Evolutionary conservation across 2,329 filamentous ascomycete species (phyloP), one percentile per base, ranked within the genome.

Genomic region (Cladophialophora exuberans): DNA sequence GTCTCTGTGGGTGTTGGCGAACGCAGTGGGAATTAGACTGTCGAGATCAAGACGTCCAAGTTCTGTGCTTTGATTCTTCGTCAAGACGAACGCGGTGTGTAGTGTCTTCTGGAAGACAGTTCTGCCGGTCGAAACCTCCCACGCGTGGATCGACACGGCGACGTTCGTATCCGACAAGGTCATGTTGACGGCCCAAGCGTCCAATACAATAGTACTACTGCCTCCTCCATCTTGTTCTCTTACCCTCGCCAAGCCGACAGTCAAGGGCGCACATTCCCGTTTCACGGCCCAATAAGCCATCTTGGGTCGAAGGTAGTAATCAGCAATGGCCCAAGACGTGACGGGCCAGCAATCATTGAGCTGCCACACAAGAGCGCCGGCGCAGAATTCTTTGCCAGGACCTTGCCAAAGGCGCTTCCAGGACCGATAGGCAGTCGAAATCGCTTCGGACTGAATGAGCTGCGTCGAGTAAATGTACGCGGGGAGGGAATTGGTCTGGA

Each of bases 401-500:
- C 36, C 47, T 51, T 72, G 69, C 74, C 74, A 77, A 58, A 76
- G 70, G 13, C 74, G 72, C 33, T 72, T 70, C 73, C 73, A 85
- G 46, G 80, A 76, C 39, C 80, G 75, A 68, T 83, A 84, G 20
- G 79, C 82, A 59, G 80, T 83, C 73, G 81, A 80, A 65, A 84
- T 71, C 1, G 80, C 79, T 64, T 85, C 83, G 17, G 81, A 78
- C 67, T 85, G 82, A 33, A 81, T 79, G 22, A 84, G 73, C 65
- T 85, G 82, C 3, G 82, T 85, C 67, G 74, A 79, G 68, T 89
- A 92, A 62, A 90, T 80, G 64, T 87, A 89, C 60, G 86, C 76
- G 65, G 78, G 75, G 18, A 80, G 67, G 46, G 77, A 72, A 33
- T 78, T 80, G 10, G 55, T 65, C 25, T 39, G 17, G 25, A 28